Base-by-base conservation (phyloP, 345 rosid species). In the Gynandropsis gynandra region DNA sequence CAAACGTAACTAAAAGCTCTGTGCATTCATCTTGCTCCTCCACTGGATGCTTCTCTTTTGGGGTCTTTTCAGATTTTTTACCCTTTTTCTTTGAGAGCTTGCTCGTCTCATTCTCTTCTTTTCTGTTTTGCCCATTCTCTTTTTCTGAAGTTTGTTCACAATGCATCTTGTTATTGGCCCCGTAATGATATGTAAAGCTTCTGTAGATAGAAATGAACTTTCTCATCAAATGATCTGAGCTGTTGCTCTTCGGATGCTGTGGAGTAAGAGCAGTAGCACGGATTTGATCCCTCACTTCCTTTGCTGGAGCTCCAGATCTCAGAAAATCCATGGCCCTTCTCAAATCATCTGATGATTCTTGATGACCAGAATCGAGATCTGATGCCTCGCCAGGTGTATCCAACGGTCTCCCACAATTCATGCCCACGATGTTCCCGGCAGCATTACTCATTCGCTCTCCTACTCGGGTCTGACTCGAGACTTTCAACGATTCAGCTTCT, bases 121-220 rank as follows among this genome's bases (percentile, higher is more conserved):
- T 56, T 11, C 9, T 42, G 16, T 15, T 24, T 1, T 66, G 52
- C 45, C 20, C 59, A 4, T 39, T 7, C 51, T 27, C 57, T 54
- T 38, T 27, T 16, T 36, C 62, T 36, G 42, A 31, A 61, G 54
- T 59, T 46, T 63, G 70, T 70, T 67, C 72, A 66, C 69, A 64
- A 13, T 63, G 69, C 20, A 49, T 49, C 57, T 52, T 33, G 46
- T 59, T 61, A 52, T 71, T 59, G 40, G 76, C 61, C 39, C 74
- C 80, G 32, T 78, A 54, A 20, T 18, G 36, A 66, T 54, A 79
- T 39, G 75, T 64, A 38, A 85, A 77, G 69, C 72, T 80, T 75
- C 97, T 76, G 57, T 76, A 83, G 20, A 60, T 61, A 19, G 78
- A 69, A 73, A 87, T 47, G 67, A 82, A 87, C 42, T 59, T 82